Evolutionary conservation across 805 yeast species (phyloP).

Genomic region (Starmerella vitae): DNA sequence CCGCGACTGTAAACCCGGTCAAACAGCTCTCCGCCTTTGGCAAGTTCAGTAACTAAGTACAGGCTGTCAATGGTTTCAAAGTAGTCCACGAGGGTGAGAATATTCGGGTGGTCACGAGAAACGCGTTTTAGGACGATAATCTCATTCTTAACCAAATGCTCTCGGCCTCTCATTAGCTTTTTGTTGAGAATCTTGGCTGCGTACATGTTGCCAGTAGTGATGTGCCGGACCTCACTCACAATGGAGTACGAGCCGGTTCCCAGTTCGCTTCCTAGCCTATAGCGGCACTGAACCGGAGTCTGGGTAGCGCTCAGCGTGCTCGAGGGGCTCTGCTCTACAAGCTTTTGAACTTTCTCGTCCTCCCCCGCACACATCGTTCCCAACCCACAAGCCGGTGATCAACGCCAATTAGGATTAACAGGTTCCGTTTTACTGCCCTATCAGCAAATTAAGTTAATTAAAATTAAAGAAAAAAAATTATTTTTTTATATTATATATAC

Average conservation of each 20-base stretch:
- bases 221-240: conserved; percentile 32
- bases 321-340: not conserved
- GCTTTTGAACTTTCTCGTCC: too few species aligned
- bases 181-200: conserved; percentile 45
- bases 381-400: too few species aligned
- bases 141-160: conserved; percentile 46
- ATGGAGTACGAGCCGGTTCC: conserved; percentile 35
- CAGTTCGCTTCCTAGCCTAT: conserved; percentile 26
- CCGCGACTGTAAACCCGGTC: conserved; percentile 40
- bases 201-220: conserved; percentile 32
- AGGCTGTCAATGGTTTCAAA: conserved; percentile 50
- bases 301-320: not conserved
- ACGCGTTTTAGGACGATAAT: conserved; percentile 41
- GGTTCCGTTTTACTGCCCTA: too few species aligned
- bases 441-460: too few species aligned
- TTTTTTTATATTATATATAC: too few species aligned
- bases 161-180: conserved; percentile 39
- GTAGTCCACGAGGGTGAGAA: conserved; percentile 50
- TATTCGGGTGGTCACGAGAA: conserved; percentile 39
- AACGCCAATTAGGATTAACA: too few species aligned
- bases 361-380: too few species aligned
- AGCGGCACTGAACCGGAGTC: conserved; percentile 18
- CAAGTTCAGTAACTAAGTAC: conserved; percentile 50
- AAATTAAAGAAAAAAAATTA: too few species aligned
- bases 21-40: conserved; percentile 55